These are phyloP conservation scores for Debaryomyces singareniensis DNA, from an alignment of 1,139 yeast species.

Conservation along the genomic window DNA sequence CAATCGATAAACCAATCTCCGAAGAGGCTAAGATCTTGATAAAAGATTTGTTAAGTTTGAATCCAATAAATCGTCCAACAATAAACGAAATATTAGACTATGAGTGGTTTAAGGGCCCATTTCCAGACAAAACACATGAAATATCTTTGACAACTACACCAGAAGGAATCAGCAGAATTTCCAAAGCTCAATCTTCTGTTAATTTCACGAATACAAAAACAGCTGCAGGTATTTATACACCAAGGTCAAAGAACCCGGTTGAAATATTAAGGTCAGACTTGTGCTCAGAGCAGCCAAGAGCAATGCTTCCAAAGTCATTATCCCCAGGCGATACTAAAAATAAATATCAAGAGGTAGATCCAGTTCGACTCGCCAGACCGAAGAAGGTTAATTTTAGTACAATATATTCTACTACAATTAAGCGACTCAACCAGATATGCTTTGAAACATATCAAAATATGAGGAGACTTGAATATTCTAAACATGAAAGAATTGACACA, in stretches of 20 bases:
- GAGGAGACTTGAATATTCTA: slow-evolving; percentile 31
- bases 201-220: slow-evolving; percentile 68
- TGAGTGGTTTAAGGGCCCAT: slow-evolving; percentile 80
- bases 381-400: slow-evolving; percentile 39
- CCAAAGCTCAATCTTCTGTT: slow-evolving; percentile 56
- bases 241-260: slow-evolving; percentile 54
- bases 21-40: slow-evolving; percentile 69
- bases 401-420: slow-evolving; percentile 33
- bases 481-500: slow-evolving; percentile 27
- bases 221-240: slow-evolving; percentile 56
- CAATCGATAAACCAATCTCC: slow-evolving; percentile 65
- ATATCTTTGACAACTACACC: slow-evolving; percentile 53
- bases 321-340: slow-evolving; percentile 89
- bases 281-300: slow-evolving; percentile 61
- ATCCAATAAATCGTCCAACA: slow-evolving; percentile 79
- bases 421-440: slow-evolving; percentile 32
- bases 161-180: slow-evolving; percentile 50
- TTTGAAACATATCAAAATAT: slow-evolving; percentile 38
- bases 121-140: slow-evolving; percentile 68
- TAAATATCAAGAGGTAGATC: slow-evolving; percentile 74
- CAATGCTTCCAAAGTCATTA: slow-evolving; percentile 78
- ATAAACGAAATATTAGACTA: slow-evolving; percentile 74
- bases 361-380: slow-evolving; percentile 30
- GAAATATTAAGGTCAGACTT: slow-evolving; percentile 66
- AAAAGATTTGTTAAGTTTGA: slow-evolving; percentile 62